Conservation (phyloP, 352 stramenopile species). For the Pythium inflatum region DNA sequence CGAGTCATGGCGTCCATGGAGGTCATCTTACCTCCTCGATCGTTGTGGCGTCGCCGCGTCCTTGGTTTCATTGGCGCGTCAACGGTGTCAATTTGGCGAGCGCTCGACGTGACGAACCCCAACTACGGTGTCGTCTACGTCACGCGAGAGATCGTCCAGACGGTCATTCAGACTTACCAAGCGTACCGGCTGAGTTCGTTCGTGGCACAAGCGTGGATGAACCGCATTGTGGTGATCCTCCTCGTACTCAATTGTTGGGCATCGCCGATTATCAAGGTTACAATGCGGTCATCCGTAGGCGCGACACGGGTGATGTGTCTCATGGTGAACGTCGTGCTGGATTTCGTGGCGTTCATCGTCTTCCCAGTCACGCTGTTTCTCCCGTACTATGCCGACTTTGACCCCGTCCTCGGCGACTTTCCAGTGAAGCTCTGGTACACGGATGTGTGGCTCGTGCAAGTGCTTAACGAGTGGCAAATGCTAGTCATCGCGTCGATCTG, state of each 20-base stretch:
- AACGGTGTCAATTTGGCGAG: conserved; percentile 2
- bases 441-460: conserved; percentile 34
- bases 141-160: conserved; percentile 33
- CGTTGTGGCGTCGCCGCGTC: background rate
- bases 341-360: conserved; percentile 31
- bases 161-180: conserved; percentile 34
- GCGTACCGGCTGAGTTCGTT: conserved; percentile 33
- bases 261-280: conserved; percentile 25
- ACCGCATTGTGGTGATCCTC: conserved; percentile 21
- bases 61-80: background rate
- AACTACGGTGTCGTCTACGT: conserved; percentile 34
- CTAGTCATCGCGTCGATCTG: conserved; percentile 28
- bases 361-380: conserved; percentile 30
- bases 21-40: background rate
- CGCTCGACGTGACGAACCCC: conserved; percentile 19
- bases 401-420: conserved; percentile 20
- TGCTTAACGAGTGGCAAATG: conserved; percentile 36
- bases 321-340: conserved; percentile 23
- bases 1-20: background rate
- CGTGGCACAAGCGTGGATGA: conserved; percentile 33
- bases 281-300: background rate
- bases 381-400: conserved; percentile 31
- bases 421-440: conserved; percentile 26
- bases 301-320: conserved; percentile 18
- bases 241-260: conserved; percentile 41